Evolutionary conservation across 441 rosid species (phyloP), one percentile per base, ranked within the genome.

Genomic region (Adansonia gregorii): DNA sequence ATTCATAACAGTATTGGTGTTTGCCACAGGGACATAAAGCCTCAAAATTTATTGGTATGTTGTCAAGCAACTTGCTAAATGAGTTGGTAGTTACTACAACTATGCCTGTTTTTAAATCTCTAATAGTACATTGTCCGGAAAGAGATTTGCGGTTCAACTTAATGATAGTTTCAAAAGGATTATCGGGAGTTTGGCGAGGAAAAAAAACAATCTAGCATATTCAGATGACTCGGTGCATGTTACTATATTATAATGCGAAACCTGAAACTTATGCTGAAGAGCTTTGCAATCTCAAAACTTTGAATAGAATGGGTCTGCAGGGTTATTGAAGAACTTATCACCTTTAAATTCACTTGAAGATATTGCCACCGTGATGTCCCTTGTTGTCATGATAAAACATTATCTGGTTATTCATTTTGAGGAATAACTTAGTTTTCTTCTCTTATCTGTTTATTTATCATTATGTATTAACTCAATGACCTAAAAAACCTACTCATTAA

Each of bases 11-110:
- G 80, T 45, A 80, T 80, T 48, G 87, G 87, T 43, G 85, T 80
- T 43, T 84, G 83, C 83, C 85, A 84, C 61, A 79, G 87, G 76
- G 87, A 82, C 83, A 82, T 82, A 68, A 84, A 84, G 78, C 85
- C 82, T 20, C 87, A 84, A 52, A 84, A 84, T 78, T 80, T 84
- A 52, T 79, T 84, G 83, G 85, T 84, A 74, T 56, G 83, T 56
- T 6, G 3, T 0, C 22, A 2, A 63, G 24, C 48, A 27, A 15
- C 55, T 20, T 46, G 22, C 11, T 67, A 3, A 20, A 24, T n/a
- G 41, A 8, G 52, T 17, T 27, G 46, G 61, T 17, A 6, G 27
- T 31, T 35, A n/a, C 8, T 52, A 52, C 20, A 15, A 22, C 45
- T 49, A 2, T 70, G n/a, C 27, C 20, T 2, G 20, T 68, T 49